A percentile compares a stretch with the other conserved stretches of the same genome.
Conservation (phyloP, 495 filamentous ascomycete genomes). For the Penicillium paradoxum region DNA sequence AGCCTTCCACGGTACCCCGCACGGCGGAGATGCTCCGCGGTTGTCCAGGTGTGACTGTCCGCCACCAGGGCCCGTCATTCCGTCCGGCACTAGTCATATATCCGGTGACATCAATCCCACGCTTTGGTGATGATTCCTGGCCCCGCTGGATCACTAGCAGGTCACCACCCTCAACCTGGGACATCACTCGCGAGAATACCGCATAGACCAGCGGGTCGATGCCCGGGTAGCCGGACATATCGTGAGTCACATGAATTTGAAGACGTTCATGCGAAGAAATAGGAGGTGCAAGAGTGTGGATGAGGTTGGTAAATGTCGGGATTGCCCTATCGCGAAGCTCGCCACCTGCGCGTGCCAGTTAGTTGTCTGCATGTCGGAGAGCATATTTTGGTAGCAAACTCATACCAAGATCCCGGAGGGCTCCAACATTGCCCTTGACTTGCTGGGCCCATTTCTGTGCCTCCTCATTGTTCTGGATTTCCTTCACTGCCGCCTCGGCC, state of each 20-base stretch:
- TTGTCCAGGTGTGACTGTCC: slow-evolving; percentile 53
- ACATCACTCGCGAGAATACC: slow-evolving; percentile 95
- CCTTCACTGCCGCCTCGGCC: slow-evolving; percentile 87
- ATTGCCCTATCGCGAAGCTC: slow-evolving; percentile 85
- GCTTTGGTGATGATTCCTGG: slow-evolving; percentile 70
- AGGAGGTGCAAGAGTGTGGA: slow-evolving; percentile 91
- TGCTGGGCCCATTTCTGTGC: slow-evolving; percentile 94
- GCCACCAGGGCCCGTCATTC: slow-evolving; percentile 97
- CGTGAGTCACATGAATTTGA: slow-evolving; percentile 96
- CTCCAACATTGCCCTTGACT: slow-evolving; percentile 85
- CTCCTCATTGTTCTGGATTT: slow-evolving; percentile 94
- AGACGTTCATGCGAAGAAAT: slow-evolving; percentile 97
- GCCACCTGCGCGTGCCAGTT: slow-evolving; percentile 57
- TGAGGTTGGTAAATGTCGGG: slow-evolving; percentile 89
- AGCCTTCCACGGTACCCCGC: slow-evolving; percentile 75
- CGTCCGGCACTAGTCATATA: slow-evolving; percentile 59
- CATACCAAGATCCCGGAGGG: slow-evolving; percentile 73
- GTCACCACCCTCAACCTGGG: slow-evolving; percentile 96
- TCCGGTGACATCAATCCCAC: slow-evolving; percentile 48
- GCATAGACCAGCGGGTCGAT: slow-evolving; percentile 89
- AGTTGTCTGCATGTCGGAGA: slow-evolving; percentile 1
- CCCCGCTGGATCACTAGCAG: slow-evolving; percentile 94
- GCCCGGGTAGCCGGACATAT: slow-evolving; percentile 87
- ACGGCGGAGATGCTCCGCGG: slow-evolving; percentile 77
- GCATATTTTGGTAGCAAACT: slow-evolving; percentile 2